A percentile compares a stretch with the other conserved stretches of the same genome.
Evolutionary conservation across 139 green algal genomes (phyloP).

Genomic region (Pleodorina starrii): DNA sequence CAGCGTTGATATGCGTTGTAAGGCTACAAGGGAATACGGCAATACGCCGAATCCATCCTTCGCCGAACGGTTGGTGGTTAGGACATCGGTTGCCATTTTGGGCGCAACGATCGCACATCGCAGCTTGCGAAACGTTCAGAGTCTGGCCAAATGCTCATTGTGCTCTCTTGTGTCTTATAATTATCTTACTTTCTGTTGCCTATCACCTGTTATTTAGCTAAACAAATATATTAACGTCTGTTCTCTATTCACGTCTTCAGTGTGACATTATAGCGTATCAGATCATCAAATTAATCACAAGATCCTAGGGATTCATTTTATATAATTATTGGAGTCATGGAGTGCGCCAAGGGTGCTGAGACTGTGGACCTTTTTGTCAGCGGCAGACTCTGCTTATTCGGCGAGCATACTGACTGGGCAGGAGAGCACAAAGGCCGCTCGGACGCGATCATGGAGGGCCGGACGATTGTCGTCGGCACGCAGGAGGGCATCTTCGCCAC

Average conservation of each 20-base stretch:
- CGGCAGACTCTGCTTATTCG: conserved; percentile 79
- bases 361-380: conserved; percentile 74
- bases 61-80: no score
- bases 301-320: not conserved
- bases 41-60: no score
- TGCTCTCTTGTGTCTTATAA: not conserved
- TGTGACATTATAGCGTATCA: not conserved
- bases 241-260: not conserved
- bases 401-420: conserved; percentile 73
- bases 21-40: no score
- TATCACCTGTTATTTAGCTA: not conserved
- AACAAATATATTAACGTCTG: not conserved
- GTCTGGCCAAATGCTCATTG: not conserved
- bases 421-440: conserved; percentile 44
- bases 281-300: no score
- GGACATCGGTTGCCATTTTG: no score
- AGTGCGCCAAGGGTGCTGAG: not conserved
- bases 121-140: not conserved
- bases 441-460: conserved; percentile 53
- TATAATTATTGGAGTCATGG: not conserved
- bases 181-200: not conserved
- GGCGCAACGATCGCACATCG: no score
- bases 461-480: conserved; percentile 77
- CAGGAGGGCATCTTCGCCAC: conserved; percentile 68
- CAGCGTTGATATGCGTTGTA: no score